These are phyloP conservation scores for Aspergillus quadrilineatus DNA, from an alignment of 2,329 filamentous ascomycete species.

Conservation along the genomic window DNA sequence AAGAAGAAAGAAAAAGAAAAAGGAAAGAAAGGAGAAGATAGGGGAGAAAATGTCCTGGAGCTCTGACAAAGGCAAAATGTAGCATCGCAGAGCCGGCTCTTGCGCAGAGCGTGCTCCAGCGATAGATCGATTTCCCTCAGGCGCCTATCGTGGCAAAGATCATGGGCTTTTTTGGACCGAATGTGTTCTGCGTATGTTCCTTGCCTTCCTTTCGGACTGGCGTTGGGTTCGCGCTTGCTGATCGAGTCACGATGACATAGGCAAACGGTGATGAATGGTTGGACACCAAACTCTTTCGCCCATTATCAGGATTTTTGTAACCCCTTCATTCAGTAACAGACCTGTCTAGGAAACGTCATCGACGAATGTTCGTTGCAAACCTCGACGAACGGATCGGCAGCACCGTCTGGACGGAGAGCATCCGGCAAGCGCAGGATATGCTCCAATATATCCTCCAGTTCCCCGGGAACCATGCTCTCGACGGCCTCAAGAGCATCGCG, in stretches of 20 bases:
- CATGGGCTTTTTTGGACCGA: slow-evolving; percentile 36
- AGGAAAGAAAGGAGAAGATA: too few species aligned
- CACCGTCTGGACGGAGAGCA: slow-evolving; percentile 36
- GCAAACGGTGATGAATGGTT: slow-evolving; percentile 33
- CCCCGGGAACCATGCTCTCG: slow-evolving; percentile 26
- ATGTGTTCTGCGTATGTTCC: slow-evolving; percentile 33
- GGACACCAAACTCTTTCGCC: not conserved
- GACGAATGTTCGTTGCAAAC: slow-evolving; percentile 37
- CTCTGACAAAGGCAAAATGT: too few species aligned
- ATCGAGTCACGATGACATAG: slow-evolving; percentile 4
- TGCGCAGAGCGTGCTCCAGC: slow-evolving; percentile 30
- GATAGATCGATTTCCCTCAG: slow-evolving; percentile 38
- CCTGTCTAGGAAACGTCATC: slow-evolving; percentile 31
- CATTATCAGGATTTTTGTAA: too few species aligned
- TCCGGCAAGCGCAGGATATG: slow-evolving; percentile 34
- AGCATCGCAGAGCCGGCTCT: slow-evolving; percentile 30
- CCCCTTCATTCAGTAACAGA: too few species aligned
- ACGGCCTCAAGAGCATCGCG: slow-evolving; percentile 33
- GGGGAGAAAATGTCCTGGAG: too few species aligned
- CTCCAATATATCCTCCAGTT: slow-evolving; percentile 26
- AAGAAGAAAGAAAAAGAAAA: too few species aligned
- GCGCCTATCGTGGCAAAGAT: slow-evolving; percentile 26
- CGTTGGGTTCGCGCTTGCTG: too few species aligned
- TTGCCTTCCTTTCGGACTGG: too few species aligned
- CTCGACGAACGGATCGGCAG: slow-evolving; percentile 39